Conservation (phyloP, 176 grass and related monocot species). For the Ananas comosus region DNA sequence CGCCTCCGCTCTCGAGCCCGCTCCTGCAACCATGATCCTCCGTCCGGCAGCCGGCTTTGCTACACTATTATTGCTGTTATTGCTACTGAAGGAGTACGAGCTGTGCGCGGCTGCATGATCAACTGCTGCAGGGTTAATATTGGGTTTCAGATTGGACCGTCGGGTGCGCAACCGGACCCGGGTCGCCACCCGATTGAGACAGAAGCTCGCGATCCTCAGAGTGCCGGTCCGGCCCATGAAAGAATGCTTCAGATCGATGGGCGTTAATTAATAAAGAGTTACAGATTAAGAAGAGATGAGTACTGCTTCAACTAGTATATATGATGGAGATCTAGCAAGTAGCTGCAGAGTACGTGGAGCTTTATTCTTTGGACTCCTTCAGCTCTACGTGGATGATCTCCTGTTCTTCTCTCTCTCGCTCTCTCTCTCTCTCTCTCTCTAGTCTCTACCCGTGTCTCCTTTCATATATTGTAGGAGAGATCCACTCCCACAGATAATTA, state of each 20-base stretch:
- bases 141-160: neutral
- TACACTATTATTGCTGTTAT: neutral
- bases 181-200: slow-evolving; percentile 16
- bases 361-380: too few species aligned
- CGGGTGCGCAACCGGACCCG: slow-evolving; percentile 1
- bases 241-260: neutral
- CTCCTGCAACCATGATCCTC: slow-evolving; percentile 30
- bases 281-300: neutral
- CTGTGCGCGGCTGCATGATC: neutral
- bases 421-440: neutral
- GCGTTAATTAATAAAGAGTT: neutral
- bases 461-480: neutral
- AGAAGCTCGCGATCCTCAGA: slow-evolving; percentile 16
- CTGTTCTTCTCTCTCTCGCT: neutral
- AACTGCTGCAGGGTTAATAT: neutral
- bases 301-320: neutral
- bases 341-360: too few species aligned
- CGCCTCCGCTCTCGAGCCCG: slow-evolving; percentile 18
- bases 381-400: neutral
- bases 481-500: neutral
- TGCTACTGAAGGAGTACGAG: neutral
- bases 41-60: slow-evolving; percentile 4
- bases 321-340: too few species aligned
- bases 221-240: neutral
- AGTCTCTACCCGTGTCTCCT: too few species aligned